Evolutionary conservation across 2,329 filamentous ascomycete genomes (phyloP).

Genomic region (Biscogniauxia marginata): DNA sequence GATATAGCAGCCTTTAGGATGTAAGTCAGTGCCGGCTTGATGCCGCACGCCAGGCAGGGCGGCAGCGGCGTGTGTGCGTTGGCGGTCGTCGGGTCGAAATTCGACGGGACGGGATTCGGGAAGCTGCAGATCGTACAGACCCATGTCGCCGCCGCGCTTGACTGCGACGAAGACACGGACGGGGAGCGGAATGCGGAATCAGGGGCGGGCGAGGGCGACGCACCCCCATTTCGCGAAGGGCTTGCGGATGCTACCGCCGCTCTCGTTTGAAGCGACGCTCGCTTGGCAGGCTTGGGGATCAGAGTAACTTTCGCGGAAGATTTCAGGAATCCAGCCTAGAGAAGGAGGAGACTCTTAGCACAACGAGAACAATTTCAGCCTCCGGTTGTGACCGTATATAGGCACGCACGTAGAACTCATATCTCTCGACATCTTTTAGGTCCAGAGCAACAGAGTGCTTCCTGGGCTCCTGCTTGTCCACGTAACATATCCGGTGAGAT

Average conservation of each 20-base stretch:
- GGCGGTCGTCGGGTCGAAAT: constrained; percentile 84
- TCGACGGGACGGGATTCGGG: constrained; percentile 87
- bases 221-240: constrained; percentile 45
- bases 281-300: constrained; percentile 75
- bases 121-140: constrained; percentile 95
- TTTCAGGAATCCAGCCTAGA: constrained; percentile 83
- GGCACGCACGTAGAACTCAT: constrained; percentile 77
- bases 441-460: constrained; percentile 83
- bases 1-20: constrained; percentile 85
- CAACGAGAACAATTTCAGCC: not conserved
- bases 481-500: constrained; percentile 92
- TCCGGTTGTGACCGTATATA: not conserved
- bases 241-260: constrained; percentile 46
- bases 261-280: constrained; percentile 56
- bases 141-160: constrained; percentile 78
- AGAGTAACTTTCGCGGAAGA: constrained; percentile 93
- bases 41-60: constrained; percentile 89
- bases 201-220: constrained; percentile 29
- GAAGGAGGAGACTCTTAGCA: constrained; percentile 11
- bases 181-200: constrained; percentile 39
- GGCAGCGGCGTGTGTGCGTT: constrained; percentile 77
- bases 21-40: constrained; percentile 81
- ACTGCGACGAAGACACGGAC: constrained; percentile 45
- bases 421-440: constrained; percentile 85
- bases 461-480: constrained; percentile 83